Percentiles rank a stretch among this genome's conserved stretches.
These are phyloP conservation scores for Trichoderma breve DNA, from an alignment of 2,329 filamentous ascomycete genomes.

Conservation along the genomic window DNA sequence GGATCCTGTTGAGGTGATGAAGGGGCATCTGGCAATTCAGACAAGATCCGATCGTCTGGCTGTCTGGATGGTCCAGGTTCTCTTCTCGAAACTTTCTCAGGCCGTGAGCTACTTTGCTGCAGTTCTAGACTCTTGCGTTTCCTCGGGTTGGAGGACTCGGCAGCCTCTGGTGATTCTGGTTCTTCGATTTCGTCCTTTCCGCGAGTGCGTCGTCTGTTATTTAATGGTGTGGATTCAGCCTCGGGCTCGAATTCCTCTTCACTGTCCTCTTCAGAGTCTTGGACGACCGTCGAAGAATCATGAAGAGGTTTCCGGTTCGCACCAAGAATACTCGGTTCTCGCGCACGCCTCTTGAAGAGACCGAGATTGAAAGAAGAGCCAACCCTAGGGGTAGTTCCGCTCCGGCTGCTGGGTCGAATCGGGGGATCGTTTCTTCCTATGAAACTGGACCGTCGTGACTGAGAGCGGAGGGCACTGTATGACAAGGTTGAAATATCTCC, in stretches of 20 bases:
- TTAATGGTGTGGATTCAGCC: conserved; percentile 66
- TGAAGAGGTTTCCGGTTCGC: conserved; percentile 45
- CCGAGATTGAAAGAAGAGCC: conserved; percentile 55
- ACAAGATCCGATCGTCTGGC: conserved; percentile 24
- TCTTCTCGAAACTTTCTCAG: conserved; percentile 36
- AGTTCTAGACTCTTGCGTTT: conserved; percentile 58
- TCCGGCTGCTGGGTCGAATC: conserved; percentile 53
- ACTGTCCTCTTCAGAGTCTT: conserved; percentile 38
- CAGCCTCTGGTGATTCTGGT: conserved; percentile 29
- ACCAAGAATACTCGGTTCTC: conserved; percentile 62
- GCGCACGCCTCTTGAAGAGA: conserved; percentile 54
- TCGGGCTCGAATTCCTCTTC: conserved; percentile 58
- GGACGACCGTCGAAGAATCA: conserved; percentile 34
- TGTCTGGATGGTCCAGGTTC: conserved; percentile 27
- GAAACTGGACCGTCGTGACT: conserved; percentile 50
- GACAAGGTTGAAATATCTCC: conserved; percentile 48
- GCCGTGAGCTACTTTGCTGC: conserved; percentile 38
- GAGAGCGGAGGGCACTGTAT: conserved; percentile 46
- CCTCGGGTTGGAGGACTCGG: conserved; percentile 37
- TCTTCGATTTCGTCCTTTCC: conserved; percentile 27
- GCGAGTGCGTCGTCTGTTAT: conserved; percentile 41
- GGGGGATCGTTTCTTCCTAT: conserved; percentile 50
- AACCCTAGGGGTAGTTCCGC: conserved; percentile 47
- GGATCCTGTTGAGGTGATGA: conserved; percentile 25
- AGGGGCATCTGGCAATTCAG: conserved; percentile 37